A percentile compares a stretch with the other conserved stretches of the same genome.
Evolutionary conservation across 257 asterid genomes (phyloP).

Genomic region (Lavandula angustifolia): DNA sequence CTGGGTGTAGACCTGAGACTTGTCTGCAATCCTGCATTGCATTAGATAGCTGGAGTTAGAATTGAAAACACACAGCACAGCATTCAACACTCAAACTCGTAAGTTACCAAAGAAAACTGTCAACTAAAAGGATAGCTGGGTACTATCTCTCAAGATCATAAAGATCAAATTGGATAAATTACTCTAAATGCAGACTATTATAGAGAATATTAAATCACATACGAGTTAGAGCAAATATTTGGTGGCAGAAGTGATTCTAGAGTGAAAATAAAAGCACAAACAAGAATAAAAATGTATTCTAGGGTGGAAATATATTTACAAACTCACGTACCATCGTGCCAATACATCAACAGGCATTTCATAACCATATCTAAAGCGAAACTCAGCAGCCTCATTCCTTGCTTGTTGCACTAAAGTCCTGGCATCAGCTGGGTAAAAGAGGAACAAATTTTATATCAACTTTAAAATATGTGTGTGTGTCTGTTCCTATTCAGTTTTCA

Average conservation of each 20-base stretch:
- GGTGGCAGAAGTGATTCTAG: not conserved
- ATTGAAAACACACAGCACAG: not conserved
- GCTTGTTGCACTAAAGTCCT: slow-evolving; percentile 98
- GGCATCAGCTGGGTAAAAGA: slow-evolving; percentile 72
- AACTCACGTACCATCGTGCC: slow-evolving; percentile 72
- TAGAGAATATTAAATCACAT: not conserved
- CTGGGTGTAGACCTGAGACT: slow-evolving; percentile 98
- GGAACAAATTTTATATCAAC: slow-evolving; percentile 7
- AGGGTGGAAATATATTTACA: not conserved
- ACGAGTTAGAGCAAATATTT: not conserved
- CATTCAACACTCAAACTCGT: not conserved
- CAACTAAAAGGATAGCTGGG: slow-evolving; percentile 8
- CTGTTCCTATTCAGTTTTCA: too few species aligned
- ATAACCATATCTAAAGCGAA: slow-evolving; percentile 83
- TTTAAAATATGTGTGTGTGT: not conserved
- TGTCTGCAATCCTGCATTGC: slow-evolving; percentile 91
- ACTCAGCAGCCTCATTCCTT: slow-evolving; percentile 96
- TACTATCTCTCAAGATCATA: not conserved
- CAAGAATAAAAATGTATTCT: not conserved
- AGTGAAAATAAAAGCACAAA: slow-evolving; percentile 7
- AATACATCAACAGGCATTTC: slow-evolving; percentile 94
- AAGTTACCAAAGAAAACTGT: not conserved
- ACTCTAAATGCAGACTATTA: slow-evolving; percentile 4
- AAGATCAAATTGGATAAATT: slow-evolving; percentile 5
- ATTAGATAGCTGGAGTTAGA: slow-evolving; percentile 19